Base-by-base conservation (phyloP, 2,329 filamentous ascomycete species). In the Sphaerulina vaccinii region DNA sequence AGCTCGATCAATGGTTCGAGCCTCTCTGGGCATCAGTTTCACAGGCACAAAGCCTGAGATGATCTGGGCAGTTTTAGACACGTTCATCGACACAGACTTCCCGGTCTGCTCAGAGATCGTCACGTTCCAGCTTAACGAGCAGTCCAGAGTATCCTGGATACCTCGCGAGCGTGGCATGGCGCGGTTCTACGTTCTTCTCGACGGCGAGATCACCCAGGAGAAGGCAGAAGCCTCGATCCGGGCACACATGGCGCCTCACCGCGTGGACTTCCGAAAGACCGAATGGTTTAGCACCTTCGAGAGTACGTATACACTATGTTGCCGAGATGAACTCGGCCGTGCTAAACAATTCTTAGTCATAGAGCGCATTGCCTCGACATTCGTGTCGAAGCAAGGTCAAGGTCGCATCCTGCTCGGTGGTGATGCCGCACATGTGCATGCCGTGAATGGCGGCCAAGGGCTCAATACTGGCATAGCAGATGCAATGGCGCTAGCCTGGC, bases 401-500 rank as follows among this genome's bases (percentile, higher is more conserved):
- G 39, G 53, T 11, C 49, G 43, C 5, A 49, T 55, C 21, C 54
- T 70, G n/a, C 61, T 71, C 1, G 65, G 62, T 5, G 68, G 68
- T 3, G 68, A 71, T 51, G 54, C 66, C 33, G 70, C 70, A 5
- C 70, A 73, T 51, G 58, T 63, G 19, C 67, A 64, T 15, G 61
- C 65, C n/a, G 68, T 70, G 1, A 61, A 60, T 3, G 70, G 71
- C 3, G 71, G 70, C 0, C 69, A 71, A 40, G 71, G 71, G 3
- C 66, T 71, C 60, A 73, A 73, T 49, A 70, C 57, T 5, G 70
- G 67, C 0, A 56, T 73, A 2, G 63, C 60, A 7, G 71, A 73
- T 49, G 67, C 63, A 2, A 58, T 68, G 33, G 66, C 70, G 49
- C 54, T 73, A 2, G 65, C 62, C 16, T 73, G 70, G 70, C 52